Base-by-base conservation (phyloP, 495 filamentous ascomycete genomes). In the Cryomyces antarcticus region DNA sequence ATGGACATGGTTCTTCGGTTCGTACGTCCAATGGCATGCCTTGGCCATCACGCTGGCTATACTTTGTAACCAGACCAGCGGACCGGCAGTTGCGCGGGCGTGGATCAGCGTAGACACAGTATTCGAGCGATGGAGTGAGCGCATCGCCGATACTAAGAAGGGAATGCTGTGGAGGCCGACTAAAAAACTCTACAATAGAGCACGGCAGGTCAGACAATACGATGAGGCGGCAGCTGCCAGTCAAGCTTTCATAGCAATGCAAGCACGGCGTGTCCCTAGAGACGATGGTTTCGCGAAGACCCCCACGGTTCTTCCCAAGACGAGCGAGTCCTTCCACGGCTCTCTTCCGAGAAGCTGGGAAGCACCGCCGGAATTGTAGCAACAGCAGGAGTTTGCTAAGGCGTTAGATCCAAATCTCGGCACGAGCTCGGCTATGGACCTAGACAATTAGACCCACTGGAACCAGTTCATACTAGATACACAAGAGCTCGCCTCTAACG, bases 161-260 rank as follows among this genome's bases (percentile, higher is more conserved):
- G 44, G 44, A 9, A 42, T 46, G 44, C 17, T 42, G 30, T 46
- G 44, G 44, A 28, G 30, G 34, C 44, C 44, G 4, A 41, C 41
- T 9, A 33, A 29, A 29, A 46, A 42, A 30, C 44, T 46, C 7
- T 42, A 38, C 28, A 42, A 5, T 12, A 46, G 42, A 42, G 44
- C 44, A 12, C 36, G 29, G 28, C 33, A 45, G 17, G 35, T 12
- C 6, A 11, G 43, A 30, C 41, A 37, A 37, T 10, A 5, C 11
- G 34, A 36, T 9, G 33, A 36, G 12, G 12, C 33, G 33, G 33
- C 9, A 36, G 33, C 33, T 36, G 9, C 3, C 9, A 36, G 33
- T 36, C 33, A 10, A 13, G 33, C 9, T 36, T 36, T 13, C 1
- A 36, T 36, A 36, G 9, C 9, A 36, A 36, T 36, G 33, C 33